Evolutionary conservation across 2,329 filamentous ascomycete species (phyloP), one percentile per base, ranked within the genome.

Genomic region (Periconia sp.): DNA sequence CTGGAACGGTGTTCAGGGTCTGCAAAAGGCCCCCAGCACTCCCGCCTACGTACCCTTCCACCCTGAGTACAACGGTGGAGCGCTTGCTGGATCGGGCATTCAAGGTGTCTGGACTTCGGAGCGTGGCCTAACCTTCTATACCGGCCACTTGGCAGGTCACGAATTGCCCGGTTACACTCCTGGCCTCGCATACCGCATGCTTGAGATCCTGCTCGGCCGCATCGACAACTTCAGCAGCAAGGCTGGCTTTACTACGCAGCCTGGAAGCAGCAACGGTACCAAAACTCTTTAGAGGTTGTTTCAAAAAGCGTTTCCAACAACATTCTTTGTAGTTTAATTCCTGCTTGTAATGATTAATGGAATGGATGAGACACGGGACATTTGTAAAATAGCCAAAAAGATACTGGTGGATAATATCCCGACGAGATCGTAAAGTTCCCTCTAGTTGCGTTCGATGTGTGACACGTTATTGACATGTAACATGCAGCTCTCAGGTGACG

Each of bases 1-100:
- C 2, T 82, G 79, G 79, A 76, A 79, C 60, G 79, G 79, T 14
- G 55, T 63, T 2, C 76, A 79, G 47, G 80, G 80, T 11, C 75
- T 82, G 41, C 73, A 77, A 20, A 52, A 63, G 6, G 74, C 74
- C 19, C 79, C 80, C 0, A 63, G 56, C 17, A 71, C 64, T n/a
- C 66, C 67, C 1, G 73, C 80, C 42, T 79, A 76, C 55, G 72
- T 72, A 0, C 77, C 79, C 0, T 77, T 76, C 61, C 76, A 79
- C 58, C 72, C 73, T 1, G 74, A 76, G 53, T 75, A 72, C 55
- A 75, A 76, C 49, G 56, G 58, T 2, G 75, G 74, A 17, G 56
- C 70, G 2, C 65, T 76, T 17, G 72, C 75, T 1, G 78, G 75
- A 14, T 63, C 74, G 8, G 77, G 77, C 1, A 54, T 70, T 17